Percentiles rank a stretch among this genome's conserved stretches.
Evolutionary conservation across 106 monocot genomes (phyloP).

Genomic region (Dioscorea alata): DNA sequence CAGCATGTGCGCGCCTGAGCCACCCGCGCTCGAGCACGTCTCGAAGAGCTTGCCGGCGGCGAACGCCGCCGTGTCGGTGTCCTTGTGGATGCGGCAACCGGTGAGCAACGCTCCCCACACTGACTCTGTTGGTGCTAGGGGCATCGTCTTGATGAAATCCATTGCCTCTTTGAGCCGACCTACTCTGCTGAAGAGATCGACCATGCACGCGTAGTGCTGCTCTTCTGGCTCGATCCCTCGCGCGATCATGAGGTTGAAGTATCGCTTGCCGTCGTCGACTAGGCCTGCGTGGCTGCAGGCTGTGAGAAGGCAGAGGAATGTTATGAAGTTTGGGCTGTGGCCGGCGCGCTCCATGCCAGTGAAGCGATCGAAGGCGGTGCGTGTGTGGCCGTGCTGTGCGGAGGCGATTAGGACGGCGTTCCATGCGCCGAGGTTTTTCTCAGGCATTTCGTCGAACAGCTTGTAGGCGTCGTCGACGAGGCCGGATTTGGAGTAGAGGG

Average conservation of each 20-base stretch:
- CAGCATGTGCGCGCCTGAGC: conserved; percentile 72
- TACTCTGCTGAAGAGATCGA: conserved; percentile 56
- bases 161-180: conserved; percentile 66
- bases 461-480: conserved; percentile 38
- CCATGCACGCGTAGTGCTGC: conserved; percentile 53
- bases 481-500: conserved; percentile 69
- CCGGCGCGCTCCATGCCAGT: conserved; percentile 23
- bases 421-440: conserved; percentile 63
- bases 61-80: conserved; percentile 50
- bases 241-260: conserved; percentile 36
- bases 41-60: conserved; percentile 53
- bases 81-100: conserved; percentile 68
- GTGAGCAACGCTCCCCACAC: conserved; percentile 89
- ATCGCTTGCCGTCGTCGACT: conserved; percentile 44
- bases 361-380: conserved; percentile 32
- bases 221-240: conserved; percentile 23
- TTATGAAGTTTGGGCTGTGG: conserved; percentile 53
- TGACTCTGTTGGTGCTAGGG: conserved; percentile 58
- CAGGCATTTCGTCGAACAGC: conserved; percentile 47
- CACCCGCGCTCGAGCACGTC: conserved; percentile 19
- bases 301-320: conserved; percentile 65
- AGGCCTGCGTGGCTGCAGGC: conserved; percentile 74
- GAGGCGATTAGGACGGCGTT: conserved; percentile 55
- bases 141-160: conserved; percentile 61
- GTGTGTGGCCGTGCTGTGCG: conserved; percentile 58